Evolutionary conservation across 495 filamentous ascomycete species (phyloP), one percentile per base, ranked within the genome.

Genomic region (Ascobolus immersus): DNA sequence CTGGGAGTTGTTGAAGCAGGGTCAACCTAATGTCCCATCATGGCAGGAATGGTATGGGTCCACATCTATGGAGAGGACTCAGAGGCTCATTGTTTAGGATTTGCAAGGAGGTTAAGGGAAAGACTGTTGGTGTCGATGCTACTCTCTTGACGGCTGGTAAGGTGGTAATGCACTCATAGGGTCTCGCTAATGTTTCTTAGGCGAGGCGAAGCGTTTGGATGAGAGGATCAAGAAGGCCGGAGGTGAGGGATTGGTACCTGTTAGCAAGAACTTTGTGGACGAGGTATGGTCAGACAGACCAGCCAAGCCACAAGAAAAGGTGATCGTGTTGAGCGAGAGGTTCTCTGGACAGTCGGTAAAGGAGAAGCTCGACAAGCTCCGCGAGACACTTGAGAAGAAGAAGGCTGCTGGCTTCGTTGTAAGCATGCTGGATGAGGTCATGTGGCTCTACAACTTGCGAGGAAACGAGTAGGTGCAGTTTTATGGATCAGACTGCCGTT

Each of bases 381-480:
- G 82, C 18, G 84, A 91, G 50, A 82, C 92, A 40, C 59, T 99
- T 13, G 76, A 81, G 39, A 86, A 78, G 58, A 90, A 78, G 57
- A 90, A 90, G 50, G 71, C 69, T 15, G 64, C 71, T 17, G 84
- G 77, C 4, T 78, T 94, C 36, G 64, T 99, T 39, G 64, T 99
- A 26, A 92, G 78, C 11, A 82, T 91, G 76, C 65, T 99, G 19
- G 89, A 99, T 46, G 89, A 99, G 48, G 73, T 94, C 45, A 89
- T 89, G 20, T 99, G 89, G 89, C 59, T 99, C 24, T 94, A 84
- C 53, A 99, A 99, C 55, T 55, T 99, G 27, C 69, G 89, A 50
- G 89, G 89, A 49, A 90, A 61, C 53, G 89, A 99, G 70, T 75
- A 55, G 48, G 68, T 44, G n/a, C 2, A 11, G 5, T 17, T 23